These are phyloP conservation scores for Lasiodiplodia sp. DNA, from an alignment of 2,329 filamentous ascomycete species.

Conservation along the genomic window DNA sequence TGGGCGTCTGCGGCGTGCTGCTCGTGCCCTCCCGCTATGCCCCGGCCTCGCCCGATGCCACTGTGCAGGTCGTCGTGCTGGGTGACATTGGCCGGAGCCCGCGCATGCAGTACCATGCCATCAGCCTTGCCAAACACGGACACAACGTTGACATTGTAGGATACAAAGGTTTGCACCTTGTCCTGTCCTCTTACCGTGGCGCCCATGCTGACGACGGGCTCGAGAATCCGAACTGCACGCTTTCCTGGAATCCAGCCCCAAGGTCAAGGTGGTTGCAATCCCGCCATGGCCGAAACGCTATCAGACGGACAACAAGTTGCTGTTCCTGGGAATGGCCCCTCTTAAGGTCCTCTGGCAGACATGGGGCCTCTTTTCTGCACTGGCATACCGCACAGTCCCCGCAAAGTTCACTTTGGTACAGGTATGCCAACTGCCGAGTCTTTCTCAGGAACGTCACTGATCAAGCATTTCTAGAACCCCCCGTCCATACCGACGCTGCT, in stretches of 20 bases:
- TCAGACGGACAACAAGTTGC: constrained; percentile 70
- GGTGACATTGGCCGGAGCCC: constrained; percentile 96
- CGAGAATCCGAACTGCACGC: constrained; percentile 82
- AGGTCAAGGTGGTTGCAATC: constrained; percentile 76
- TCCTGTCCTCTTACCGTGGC: constrained; percentile 1
- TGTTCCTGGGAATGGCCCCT: constrained; percentile 81
- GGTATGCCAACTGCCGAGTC: constrained; percentile 48
- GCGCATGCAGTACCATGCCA: constrained; percentile 97
- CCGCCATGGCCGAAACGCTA: constrained; percentile 71
- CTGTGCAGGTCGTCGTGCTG: constrained; percentile 85
- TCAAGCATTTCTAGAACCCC: constrained; percentile 70
- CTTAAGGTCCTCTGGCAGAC: constrained; percentile 88
- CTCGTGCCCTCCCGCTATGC: constrained; percentile 44
- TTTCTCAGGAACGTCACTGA: not conserved
- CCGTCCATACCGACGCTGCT: constrained; percentile 91
- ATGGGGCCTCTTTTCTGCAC: constrained; percentile 71
- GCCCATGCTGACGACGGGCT: not conserved
- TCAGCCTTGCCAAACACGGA: constrained; percentile 86
- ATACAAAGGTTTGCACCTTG: constrained; percentile 71
- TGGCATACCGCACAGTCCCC: constrained; percentile 78
- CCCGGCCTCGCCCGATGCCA: constrained; percentile 34
- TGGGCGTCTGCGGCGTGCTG: constrained; percentile 58
- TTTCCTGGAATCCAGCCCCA: constrained; percentile 72
- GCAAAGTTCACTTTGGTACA: constrained; percentile 86
- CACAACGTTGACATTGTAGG: constrained; percentile 85